Percentiles rank a stretch among this genome's conserved stretches.
Evolutionary conservation across 371 early-diverging fungal genomes (phyloP).

Genomic region (Basidiobolus meristosporus): DNA sequence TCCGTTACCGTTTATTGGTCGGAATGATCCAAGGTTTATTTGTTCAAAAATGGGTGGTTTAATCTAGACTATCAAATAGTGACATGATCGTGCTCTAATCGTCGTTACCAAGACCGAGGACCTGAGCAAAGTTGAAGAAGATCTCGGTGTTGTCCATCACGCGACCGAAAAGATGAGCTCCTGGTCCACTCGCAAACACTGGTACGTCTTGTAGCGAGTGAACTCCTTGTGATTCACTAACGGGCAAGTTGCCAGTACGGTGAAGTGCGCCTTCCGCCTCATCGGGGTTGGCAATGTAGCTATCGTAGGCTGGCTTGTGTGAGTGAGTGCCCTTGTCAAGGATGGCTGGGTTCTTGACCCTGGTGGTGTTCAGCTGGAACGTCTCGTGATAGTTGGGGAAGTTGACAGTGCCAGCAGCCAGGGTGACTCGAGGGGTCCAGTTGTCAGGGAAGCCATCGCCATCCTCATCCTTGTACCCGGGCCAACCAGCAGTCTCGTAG

Average conservation of each 20-base stretch:
- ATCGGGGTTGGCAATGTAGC: constrained; percentile 13
- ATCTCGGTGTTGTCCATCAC: constrained; percentile 35
- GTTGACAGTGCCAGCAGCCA: constrained; percentile 41
- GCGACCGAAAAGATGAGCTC: constrained; percentile 24
- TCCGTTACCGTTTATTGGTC: too few species aligned
- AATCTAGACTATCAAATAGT: too few species aligned
- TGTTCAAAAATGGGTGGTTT: too few species aligned
- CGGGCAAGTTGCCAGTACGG: constrained; percentile 16
- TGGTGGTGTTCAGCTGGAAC: constrained; percentile 22
- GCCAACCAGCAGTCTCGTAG: constrained; percentile 43
- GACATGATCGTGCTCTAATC: too few species aligned
- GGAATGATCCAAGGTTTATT: too few species aligned
- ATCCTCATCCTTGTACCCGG: constrained; percentile 34
- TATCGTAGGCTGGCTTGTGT: constrained; percentile 11
- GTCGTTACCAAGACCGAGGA: constrained; percentile 10
- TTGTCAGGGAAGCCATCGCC: constrained; percentile 46
- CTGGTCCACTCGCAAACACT: constrained; percentile 27
- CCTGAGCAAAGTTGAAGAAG: constrained; percentile 30
- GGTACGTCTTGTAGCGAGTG: constrained; percentile 40
- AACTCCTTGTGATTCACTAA: constrained; percentile 15
- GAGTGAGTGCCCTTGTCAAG: constrained; percentile 4
- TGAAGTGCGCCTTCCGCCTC: constrained; percentile 18
- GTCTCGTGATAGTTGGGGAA: constrained; percentile 32
- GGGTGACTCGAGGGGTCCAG: constrained; percentile 28
- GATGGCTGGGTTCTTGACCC: constrained; percentile 18